These are phyloP conservation scores for Phytopythium helicoides DNA, from an alignment of 352 stramenopile species.

Conservation along the genomic window DNA sequence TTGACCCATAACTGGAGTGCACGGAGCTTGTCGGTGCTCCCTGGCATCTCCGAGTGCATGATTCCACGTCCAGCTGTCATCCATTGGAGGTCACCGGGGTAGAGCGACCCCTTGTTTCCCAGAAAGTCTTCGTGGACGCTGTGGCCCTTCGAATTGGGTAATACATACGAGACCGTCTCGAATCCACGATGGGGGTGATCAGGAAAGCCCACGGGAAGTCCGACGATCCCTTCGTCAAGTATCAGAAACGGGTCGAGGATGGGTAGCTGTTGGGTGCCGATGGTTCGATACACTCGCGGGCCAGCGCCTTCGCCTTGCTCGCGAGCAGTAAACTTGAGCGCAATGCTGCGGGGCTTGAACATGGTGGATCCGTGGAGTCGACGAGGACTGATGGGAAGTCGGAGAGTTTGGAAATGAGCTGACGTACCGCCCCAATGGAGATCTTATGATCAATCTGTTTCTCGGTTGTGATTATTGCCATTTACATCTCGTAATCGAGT, in stretches of 20 bases:
- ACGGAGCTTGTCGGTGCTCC: constrained; percentile 16
- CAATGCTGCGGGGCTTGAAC: constrained; percentile 22
- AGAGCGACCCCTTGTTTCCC: constrained; percentile 37
- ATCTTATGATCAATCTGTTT: too few species aligned
- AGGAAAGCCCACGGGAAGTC: constrained; percentile 72
- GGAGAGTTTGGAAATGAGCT: too few species aligned
- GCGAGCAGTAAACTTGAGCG: constrained; percentile 22
- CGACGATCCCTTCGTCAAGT: constrained; percentile 40
- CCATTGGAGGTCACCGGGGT: constrained; percentile 47
- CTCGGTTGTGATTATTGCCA: too few species aligned
- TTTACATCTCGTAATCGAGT: too few species aligned
- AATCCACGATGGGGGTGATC: constrained; percentile 90
- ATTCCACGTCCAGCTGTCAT: constrained; percentile 47
- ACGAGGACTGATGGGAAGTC: too few species aligned
- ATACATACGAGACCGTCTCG: constrained; percentile 88
- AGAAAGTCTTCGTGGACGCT: constrained; percentile 84
- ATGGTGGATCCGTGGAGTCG: constrained; percentile 8
- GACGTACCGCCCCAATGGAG: too few species aligned
- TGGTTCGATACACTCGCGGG: constrained; percentile 26
- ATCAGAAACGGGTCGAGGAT: constrained; percentile 51
- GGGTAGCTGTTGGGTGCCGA: constrained; percentile 23
- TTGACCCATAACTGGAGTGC: constrained; percentile 56
- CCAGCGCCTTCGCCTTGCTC: constrained; percentile 40
- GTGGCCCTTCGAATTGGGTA: constrained; percentile 62
- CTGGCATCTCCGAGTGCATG: constrained; percentile 51